Conservation (phyloP, 495 filamentous ascomycete genomes). For the Patellaria atrata region DNA sequence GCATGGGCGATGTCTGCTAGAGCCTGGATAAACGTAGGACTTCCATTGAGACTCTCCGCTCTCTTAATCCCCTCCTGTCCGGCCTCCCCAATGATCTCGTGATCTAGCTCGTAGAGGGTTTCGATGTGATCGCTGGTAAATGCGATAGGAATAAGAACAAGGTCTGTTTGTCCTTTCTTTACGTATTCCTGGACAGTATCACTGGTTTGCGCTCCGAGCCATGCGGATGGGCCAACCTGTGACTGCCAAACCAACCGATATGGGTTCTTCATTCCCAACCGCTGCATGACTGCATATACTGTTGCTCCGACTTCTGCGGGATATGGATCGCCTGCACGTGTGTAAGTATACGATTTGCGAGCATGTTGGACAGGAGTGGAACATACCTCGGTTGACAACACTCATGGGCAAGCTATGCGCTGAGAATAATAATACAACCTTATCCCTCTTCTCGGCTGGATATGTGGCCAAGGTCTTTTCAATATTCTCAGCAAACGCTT, state of each 20-base stretch:
- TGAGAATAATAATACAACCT: conserved; percentile 82
- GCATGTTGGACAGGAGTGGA: conserved; percentile 29
- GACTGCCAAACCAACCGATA: conserved; percentile 97
- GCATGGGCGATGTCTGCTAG: conserved; percentile 71
- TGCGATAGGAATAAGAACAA: conserved; percentile 87
- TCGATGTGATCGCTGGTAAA: conserved; percentile 99
- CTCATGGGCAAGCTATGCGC: conserved; percentile 95
- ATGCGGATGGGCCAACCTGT: conserved; percentile 87
- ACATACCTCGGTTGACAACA: conserved; percentile 88
- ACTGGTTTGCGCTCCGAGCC: conserved; percentile 89
- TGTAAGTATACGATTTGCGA: conserved; percentile 28
- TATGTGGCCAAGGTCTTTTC: conserved; percentile 71
- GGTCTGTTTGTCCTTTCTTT: conserved; percentile 76
- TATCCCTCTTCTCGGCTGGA: conserved; percentile 56
- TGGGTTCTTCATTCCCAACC: conserved; percentile 70
- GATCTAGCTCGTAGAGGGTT: conserved; percentile 87
- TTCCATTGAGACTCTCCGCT: conserved; percentile 86
- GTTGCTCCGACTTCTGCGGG: conserved; percentile 96
- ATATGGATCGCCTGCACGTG: conserved; percentile 94
- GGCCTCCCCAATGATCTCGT: conserved; percentile 87
- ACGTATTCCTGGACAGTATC: conserved; percentile 80
- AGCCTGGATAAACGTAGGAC: conserved; percentile 77
- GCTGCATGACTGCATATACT: conserved; percentile 88
- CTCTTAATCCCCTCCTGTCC: conserved; percentile 75
- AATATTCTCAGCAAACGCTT: conserved; percentile 83